Evolutionary conservation across 441 rosid genomes (phyloP).

Genomic region (Brassica balearica): DNA sequence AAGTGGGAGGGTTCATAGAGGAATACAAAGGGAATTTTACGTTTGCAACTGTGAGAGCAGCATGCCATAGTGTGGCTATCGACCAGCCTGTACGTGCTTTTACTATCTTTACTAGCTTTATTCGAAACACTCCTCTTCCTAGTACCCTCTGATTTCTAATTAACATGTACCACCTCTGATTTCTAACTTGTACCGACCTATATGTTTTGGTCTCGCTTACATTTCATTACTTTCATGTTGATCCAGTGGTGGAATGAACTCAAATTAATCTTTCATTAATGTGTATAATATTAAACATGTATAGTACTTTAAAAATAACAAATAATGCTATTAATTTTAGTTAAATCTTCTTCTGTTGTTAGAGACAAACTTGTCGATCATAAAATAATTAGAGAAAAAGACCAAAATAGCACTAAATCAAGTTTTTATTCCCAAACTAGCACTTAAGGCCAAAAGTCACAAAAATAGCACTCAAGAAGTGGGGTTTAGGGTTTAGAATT

Average conservation of each 20-base stretch:
- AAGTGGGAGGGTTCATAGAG: constrained; percentile 72
- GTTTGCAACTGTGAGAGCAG: constrained; percentile 67
- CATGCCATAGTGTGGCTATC: constrained; percentile 43
- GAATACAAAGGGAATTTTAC: constrained; percentile 57
- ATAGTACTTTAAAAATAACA: not conserved
- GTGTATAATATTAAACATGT: not conserved
- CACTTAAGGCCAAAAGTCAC: too few relatives aligned
- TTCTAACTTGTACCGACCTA: not conserved
- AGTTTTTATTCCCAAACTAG: too few relatives aligned
- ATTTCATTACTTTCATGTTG: not conserved
- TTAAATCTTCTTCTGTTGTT: not conserved
- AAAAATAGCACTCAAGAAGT: too few relatives aligned
- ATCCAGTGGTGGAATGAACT: not conserved
- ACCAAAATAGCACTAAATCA: too few relatives aligned
- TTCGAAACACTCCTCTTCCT: constrained; percentile 9
- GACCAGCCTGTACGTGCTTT: constrained; percentile 12
- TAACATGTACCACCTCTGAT: too few relatives aligned
- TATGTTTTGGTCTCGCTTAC: not conserved
- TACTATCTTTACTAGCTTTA: not conserved
- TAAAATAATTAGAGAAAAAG: not conserved
- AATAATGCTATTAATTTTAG: not conserved
- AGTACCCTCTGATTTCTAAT: not conserved
- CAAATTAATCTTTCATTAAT: not conserved
- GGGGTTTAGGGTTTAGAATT: too few relatives aligned
- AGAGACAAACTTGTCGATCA: not conserved